phyloP scores from a whole-genome alignment of 768 basidiomycete genomes.

The Pulveroboletus ravenelii region DNA sequence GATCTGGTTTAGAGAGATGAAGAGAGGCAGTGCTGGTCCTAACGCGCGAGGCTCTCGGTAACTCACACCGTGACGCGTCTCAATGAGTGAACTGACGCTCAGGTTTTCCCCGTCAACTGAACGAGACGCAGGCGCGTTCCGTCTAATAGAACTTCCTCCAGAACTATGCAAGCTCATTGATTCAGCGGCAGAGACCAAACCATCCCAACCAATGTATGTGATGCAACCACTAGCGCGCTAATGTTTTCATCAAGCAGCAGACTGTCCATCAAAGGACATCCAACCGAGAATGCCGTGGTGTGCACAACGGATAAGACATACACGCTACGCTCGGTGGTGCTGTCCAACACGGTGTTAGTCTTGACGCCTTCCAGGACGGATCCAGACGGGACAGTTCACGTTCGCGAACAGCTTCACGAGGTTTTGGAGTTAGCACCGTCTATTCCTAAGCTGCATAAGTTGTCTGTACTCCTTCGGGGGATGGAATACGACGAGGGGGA shows the following conservation, averaged over 20 bases:
- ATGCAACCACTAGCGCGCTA: background rate
- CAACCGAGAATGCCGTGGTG: constrained; percentile 82
- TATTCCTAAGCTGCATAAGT: constrained; percentile 72
- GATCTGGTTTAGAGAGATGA: no score
- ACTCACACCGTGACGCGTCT: background rate
- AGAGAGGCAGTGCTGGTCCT: no score
- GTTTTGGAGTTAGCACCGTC: constrained; percentile 75
- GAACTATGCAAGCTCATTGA: constrained; percentile 65
- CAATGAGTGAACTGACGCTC: constrained; percentile 36
- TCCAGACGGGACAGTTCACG: constrained; percentile 47
- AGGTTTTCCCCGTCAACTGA: constrained; percentile 48
- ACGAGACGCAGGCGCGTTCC: constrained; percentile 51
- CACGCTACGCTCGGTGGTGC: constrained; percentile 72
- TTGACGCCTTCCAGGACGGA: constrained; percentile 45
- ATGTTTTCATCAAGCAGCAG: constrained; percentile 30
- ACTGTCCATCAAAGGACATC: constrained; percentile 74
- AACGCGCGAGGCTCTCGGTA: background rate
- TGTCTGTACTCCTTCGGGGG: constrained; percentile 57
- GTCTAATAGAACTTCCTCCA: constrained; percentile 68
- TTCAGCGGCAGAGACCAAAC: constrained; percentile 35
- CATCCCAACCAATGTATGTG: constrained; percentile 28
- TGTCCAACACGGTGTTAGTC: constrained; percentile 86
- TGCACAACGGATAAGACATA: constrained; percentile 84
- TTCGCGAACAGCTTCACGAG: constrained; percentile 78
- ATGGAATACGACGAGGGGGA: constrained; percentile 65